phyloP scores from a whole-genome alignment of 2,329 filamentous ascomycete genomes.

The Leptographium lundbergii region DNA sequence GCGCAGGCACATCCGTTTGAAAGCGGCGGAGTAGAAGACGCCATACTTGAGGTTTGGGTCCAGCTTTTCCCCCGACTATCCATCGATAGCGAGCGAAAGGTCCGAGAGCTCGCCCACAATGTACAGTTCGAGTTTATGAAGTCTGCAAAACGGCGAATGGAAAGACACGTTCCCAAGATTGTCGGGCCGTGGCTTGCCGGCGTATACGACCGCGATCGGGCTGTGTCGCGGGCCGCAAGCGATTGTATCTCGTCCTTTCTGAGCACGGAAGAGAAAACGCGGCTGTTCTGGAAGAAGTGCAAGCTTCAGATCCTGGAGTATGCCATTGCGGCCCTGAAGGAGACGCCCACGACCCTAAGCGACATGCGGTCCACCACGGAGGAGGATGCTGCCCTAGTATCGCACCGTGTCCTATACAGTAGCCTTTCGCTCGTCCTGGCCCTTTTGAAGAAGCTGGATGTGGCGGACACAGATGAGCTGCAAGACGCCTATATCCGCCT shows the following conservation, averaged over 20 bases:
- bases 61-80: slow-evolving; percentile 75
- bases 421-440: slow-evolving; percentile 42
- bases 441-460: slow-evolving; percentile 35
- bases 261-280: slow-evolving; percentile 64
- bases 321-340: slow-evolving; percentile 65
- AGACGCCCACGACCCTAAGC: slow-evolving; percentile 71
- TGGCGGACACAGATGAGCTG: slow-evolving; percentile 45
- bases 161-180: slow-evolving; percentile 61
- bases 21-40: slow-evolving; percentile 59
- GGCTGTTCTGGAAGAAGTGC: slow-evolving; percentile 67
- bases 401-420: slow-evolving; percentile 56
- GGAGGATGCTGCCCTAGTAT: slow-evolving; percentile 80
- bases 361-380: slow-evolving; percentile 74
- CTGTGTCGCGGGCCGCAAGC: slow-evolving; percentile 61
- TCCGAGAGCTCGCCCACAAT: slow-evolving; percentile 73
- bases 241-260: slow-evolving; percentile 68
- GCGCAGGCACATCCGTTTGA: slow-evolving; percentile 41
- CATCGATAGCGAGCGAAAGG: slow-evolving; percentile 77
- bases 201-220: slow-evolving; percentile 71
- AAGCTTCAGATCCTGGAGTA: slow-evolving; percentile 72
- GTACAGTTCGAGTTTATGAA: slow-evolving; percentile 53
- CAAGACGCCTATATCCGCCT: slow-evolving; percentile 51
- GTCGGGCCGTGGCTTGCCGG: slow-evolving; percentile 88
- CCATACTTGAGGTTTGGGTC: slow-evolving; percentile 76
- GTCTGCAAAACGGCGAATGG: slow-evolving; percentile 68